Evolutionary conservation across 495 filamentous ascomycete species (phyloP).

Genomic region (Daldinia childiae): DNA sequence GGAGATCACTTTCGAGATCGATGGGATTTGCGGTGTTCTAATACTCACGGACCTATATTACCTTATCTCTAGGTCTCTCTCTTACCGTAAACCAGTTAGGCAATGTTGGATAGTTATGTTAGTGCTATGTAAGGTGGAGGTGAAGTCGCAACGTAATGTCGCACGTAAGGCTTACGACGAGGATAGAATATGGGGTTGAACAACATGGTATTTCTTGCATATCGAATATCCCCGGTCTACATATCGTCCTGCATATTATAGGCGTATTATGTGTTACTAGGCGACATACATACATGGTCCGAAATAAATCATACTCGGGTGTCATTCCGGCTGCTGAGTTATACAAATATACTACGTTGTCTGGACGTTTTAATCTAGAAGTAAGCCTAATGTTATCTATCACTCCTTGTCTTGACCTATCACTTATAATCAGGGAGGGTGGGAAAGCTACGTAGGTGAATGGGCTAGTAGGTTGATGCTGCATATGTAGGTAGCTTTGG

Average conservation of each 20-base stretch:
- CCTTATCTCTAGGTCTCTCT: background rate
- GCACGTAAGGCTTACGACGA: constrained; percentile 39
- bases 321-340: constrained; percentile 19
- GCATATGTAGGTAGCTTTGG: background rate
- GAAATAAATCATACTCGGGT: constrained; percentile 1
- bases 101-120: background rate
- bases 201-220: constrained; percentile 29
- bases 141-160: constrained; percentile 24
- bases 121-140: constrained; percentile 1
- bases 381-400: constrained; percentile 25
- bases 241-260: background rate
- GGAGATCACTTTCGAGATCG: constrained; percentile 25
- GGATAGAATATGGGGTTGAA: constrained; percentile 26
- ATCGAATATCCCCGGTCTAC: constrained; percentile 17
- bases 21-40: constrained; percentile 2
- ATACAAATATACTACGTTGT: constrained; percentile 1
- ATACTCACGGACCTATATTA: background rate
- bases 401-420: constrained; percentile 8
- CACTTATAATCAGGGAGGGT: background rate
- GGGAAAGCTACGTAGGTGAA: background rate
- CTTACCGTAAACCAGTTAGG: background rate
- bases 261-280: background rate
- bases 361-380: constrained; percentile 18
- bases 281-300: constrained; percentile 13
- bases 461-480: background rate